A percentile compares a stretch with the other conserved stretches of the same genome.
phyloP scores from a whole-genome alignment of 2,329 filamentous ascomycete species.

The Zalaria sp. region DNA sequence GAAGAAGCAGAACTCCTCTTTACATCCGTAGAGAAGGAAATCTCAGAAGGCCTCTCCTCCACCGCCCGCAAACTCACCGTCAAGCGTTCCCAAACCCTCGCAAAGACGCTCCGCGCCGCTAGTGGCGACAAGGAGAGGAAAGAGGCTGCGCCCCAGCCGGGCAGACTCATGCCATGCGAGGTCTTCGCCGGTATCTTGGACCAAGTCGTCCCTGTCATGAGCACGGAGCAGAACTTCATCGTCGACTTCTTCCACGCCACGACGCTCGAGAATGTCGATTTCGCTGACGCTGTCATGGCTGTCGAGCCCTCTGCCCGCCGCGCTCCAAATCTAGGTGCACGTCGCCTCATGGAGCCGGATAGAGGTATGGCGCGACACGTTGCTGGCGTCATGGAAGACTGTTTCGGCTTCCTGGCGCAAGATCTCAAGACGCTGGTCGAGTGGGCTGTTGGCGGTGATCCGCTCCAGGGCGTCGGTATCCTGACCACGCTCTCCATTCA shows the following conservation, averaged over 20 bases:
- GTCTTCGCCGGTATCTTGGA: constrained; percentile 68
- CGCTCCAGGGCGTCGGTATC: constrained; percentile 83
- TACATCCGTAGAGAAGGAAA: constrained; percentile 77
- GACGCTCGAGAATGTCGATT: constrained; percentile 70
- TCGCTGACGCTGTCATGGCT: constrained; percentile 61
- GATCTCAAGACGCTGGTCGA: constrained; percentile 71
- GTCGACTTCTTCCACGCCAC: constrained; percentile 94
- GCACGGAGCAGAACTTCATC: constrained; percentile 92
- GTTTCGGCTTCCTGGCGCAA: constrained; percentile 68
- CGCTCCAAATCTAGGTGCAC: constrained; percentile 53
- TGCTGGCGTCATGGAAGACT: constrained; percentile 74
- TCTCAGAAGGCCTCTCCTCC: constrained; percentile 43
- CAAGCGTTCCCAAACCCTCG: constrained; percentile 80
- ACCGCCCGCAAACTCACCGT: constrained; percentile 84
- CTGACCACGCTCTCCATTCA: constrained; percentile 70
- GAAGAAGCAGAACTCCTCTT: constrained; percentile 51
- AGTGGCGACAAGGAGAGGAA: constrained; percentile 44
- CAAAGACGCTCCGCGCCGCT: constrained; percentile 56
- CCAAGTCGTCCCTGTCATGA: constrained; percentile 68
- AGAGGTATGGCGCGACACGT: constrained; percentile 73
- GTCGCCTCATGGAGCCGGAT: constrained; percentile 76
- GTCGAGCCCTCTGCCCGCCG: constrained; percentile 52
- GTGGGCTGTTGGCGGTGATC: constrained; percentile 69
- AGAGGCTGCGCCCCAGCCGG: constrained; percentile 35
- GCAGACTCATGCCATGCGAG: constrained; percentile 61